A percentile compares a stretch with the other conserved stretches of the same genome.
Evolutionary conservation across 2,329 filamentous ascomycete species (phyloP).

Genomic region (Taxawa tesnikishii): DNA sequence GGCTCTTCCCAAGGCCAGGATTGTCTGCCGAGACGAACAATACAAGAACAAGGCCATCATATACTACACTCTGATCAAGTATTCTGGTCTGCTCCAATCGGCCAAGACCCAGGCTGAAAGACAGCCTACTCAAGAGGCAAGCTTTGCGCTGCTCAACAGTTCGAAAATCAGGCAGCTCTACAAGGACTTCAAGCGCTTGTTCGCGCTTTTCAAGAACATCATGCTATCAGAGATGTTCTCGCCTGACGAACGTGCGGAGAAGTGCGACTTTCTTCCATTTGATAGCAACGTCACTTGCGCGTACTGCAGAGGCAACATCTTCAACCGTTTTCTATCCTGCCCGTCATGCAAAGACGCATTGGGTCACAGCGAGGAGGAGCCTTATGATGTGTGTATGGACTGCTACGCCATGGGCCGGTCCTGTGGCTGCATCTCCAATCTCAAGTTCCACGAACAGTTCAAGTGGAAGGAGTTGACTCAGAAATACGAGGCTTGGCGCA

Average conservation of each 20-base stretch:
- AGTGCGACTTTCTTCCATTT: conserved; percentile 65
- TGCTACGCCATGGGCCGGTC: conserved; percentile 97
- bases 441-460: conserved; percentile 91
- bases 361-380: conserved; percentile 58
- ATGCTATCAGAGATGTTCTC: conserved; percentile 79
- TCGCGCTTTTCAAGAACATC: conserved; percentile 64
- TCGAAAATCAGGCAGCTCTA: conserved; percentile 57
- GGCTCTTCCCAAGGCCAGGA: conserved; percentile 73
- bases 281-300: conserved; percentile 91
- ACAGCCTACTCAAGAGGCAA: conserved; percentile 20
- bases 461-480: conserved; percentile 64
- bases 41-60: conserved; percentile 98
- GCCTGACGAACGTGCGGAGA: conserved; percentile 48
- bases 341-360: conserved; percentile 63
- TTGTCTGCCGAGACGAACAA: conserved; percentile 93
- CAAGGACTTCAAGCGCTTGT: conserved; percentile 71
- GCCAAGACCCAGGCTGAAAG: conserved; percentile 37
- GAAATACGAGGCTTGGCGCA: conserved; percentile 74
- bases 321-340: conserved; percentile 92
- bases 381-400: conserved; percentile 95
- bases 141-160: conserved; percentile 19
- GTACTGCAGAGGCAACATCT: conserved; percentile 92
- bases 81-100: conserved; percentile 47
- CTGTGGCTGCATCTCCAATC: conserved; percentile 73
- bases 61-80: conserved; percentile 76